Percentiles rank a stretch among this genome's conserved stretches.
Evolutionary conservation across 768 basidiomycete genomes (phyloP).

Genomic region (Naganishia randhawae): DNA sequence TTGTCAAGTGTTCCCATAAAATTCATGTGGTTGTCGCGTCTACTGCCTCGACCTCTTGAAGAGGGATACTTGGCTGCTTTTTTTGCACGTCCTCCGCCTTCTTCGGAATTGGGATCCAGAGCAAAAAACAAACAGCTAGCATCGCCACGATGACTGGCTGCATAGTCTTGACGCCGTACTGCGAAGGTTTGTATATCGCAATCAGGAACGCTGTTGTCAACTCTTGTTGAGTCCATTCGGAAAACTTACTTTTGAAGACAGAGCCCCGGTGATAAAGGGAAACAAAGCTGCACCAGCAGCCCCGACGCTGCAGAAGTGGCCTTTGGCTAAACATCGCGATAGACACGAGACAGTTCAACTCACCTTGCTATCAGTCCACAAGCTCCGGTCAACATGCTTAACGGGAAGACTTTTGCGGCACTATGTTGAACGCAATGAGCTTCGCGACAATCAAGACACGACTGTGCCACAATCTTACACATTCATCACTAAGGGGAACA

Average conservation of each 20-base stretch:
- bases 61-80: background rate
- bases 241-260: background rate
- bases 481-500: constrained; percentile 21
- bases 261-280: constrained; percentile 9
- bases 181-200: background rate
- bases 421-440: background rate
- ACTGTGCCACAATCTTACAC: background rate
- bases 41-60: background rate
- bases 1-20: background rate
- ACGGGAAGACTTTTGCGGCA: constrained; percentile 9
- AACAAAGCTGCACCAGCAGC: constrained; percentile 19
- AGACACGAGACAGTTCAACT: background rate
- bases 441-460: background rate
- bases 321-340: background rate
- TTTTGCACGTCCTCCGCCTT: constrained; percentile 6
- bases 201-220: too few species aligned
- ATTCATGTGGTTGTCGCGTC: background rate
- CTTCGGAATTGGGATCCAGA: constrained; percentile 21
- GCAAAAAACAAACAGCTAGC: constrained; percentile 15
- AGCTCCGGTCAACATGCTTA: constrained; percentile 19
- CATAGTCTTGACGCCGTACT: constrained; percentile 21
- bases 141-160: constrained; percentile 18
- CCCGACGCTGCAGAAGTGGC: background rate
- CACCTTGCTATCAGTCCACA: constrained; percentile 23
- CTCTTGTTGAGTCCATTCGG: background rate